Conservation (phyloP, 768 basidiomycete genomes). For the Cystobasidiopsis lactophilus region DNA sequence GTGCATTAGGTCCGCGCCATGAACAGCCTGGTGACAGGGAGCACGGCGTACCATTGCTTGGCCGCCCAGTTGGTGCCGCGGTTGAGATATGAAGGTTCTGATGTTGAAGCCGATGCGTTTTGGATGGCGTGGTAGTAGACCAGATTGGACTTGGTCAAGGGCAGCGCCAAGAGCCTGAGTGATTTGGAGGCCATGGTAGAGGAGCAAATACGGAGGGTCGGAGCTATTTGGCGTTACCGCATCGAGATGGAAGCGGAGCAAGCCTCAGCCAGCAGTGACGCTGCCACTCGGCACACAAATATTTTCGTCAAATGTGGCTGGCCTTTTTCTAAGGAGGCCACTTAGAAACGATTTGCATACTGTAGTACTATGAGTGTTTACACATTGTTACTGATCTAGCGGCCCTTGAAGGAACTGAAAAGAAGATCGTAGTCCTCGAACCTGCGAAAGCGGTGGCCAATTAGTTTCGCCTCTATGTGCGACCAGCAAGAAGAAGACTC, state of each 20-base stretch:
- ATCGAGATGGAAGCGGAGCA: too few relatives aligned
- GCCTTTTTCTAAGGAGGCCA: neutral
- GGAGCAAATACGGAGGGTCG: too few relatives aligned
- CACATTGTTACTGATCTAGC: too few relatives aligned
- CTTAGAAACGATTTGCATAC: neutral
- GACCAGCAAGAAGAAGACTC: neutral
- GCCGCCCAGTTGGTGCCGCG: neutral
- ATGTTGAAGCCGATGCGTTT: neutral
- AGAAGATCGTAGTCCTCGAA: conserved; percentile 36
- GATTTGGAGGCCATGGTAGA: neutral
- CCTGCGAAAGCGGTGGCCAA: neutral
- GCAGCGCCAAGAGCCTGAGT: neutral
- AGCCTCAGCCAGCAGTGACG: too few relatives aligned
- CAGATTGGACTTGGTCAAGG: neutral
- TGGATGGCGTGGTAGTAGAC: neutral
- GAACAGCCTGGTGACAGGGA: too few relatives aligned
- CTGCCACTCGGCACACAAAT: neutral
- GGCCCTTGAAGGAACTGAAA: conserved; percentile 6
- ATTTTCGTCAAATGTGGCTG: neutral
- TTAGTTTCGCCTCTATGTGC: neutral
- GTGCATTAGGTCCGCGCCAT: too few relatives aligned
- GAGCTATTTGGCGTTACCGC: too few relatives aligned
- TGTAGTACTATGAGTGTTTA: too few relatives aligned
- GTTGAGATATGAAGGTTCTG: neutral
- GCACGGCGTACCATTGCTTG: conserved; percentile 1